Evolutionary conservation across 441 rosid genomes (phyloP), one percentile per base, ranked within the genome.

Genomic region (Flueggea neowawraea): DNA sequence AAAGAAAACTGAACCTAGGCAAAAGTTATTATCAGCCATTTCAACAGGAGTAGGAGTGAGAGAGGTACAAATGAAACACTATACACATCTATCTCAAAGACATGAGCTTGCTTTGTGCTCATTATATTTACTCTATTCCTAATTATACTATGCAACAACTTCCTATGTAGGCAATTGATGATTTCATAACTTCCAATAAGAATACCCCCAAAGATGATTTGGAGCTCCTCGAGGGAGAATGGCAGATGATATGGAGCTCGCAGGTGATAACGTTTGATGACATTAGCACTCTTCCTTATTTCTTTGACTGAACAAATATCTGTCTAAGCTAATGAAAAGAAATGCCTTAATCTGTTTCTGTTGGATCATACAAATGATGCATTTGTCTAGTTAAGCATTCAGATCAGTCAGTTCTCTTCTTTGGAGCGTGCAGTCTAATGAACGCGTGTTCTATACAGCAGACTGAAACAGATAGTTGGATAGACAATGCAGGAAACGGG

Each of bases 171-270:
- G 90, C 88, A 57, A 89, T 94, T 33, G 78, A 85, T 68, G 84
- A 82, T 70, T 86, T 90, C 68, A 49, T 89, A 68, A 65, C 81
- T 17, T 56, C 31, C 9, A 80, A 81, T 60, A 57, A 73, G 61
- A 69, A 69, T 16, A 43, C 56, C 2, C 41, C 6, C 41, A 60
- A 78, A 51, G 79, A 78, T 47, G 93, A 82, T 56, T 69, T 66
- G 16, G 81, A 85, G 50, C 89, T 94, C 16, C 22, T 72, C 4
- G 95, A 90, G 13, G 98, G 98, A 68, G 91, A 81, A 64, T 94
- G 98, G 98, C 89, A 87, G 65, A 90, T 94, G 98, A 74, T 89
- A 60, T 94, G 98, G 97, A 94, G 97, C 78, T 94, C 98, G 48
- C 97, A 90, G 90, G 98, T 88, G 41, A 60, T 13, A 62, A 31